Evolutionary conservation across 192 early-diverging fungal species (phyloP).

Genomic region (Backusella liffmaniae): DNA sequence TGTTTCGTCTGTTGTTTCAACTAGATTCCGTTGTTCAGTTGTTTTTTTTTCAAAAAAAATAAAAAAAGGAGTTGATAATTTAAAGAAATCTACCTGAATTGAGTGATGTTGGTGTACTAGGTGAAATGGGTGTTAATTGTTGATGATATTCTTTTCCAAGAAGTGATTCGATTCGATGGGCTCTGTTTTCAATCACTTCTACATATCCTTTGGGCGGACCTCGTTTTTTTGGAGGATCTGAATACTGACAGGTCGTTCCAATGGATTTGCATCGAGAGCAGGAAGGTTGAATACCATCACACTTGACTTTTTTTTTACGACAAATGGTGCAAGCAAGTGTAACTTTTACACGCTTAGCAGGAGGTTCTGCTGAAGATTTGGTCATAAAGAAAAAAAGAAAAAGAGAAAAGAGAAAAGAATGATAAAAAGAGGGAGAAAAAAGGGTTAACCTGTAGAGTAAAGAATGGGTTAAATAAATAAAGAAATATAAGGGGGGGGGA

Average conservation of each 20-base stretch:
- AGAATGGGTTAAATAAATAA: constrained; percentile 22
- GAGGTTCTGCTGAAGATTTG: not conserved
- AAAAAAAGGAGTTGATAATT: not conserved
- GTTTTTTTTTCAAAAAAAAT: not conserved
- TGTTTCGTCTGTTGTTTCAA: not conserved
- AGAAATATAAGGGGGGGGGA: constrained; percentile 12
- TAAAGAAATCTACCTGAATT: not conserved
- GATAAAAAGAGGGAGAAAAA: constrained; percentile 11
- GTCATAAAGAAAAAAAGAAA: not conserved
- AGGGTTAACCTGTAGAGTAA: not conserved
- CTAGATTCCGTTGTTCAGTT: not conserved
- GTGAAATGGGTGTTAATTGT: not conserved
- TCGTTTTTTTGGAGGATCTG: constrained; percentile 45
- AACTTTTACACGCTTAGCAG: constrained; percentile 32
- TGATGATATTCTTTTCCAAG: constrained; percentile 30
- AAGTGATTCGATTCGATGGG: constrained; percentile 70
- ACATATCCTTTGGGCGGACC: constrained; percentile 85
- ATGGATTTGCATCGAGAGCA: constrained; percentile 75
- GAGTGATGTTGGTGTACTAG: not conserved
- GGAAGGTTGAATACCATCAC: constrained; percentile 63
- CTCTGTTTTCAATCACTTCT: constrained; percentile 71
- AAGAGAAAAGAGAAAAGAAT: not conserved
- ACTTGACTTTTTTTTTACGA: constrained; percentile 82
- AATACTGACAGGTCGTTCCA: constrained; percentile 51
- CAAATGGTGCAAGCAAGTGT: constrained; percentile 47